phyloP scores from a whole-genome alignment of 2,329 filamentous ascomycete genomes.

The Exophiala aquamarina region DNA sequence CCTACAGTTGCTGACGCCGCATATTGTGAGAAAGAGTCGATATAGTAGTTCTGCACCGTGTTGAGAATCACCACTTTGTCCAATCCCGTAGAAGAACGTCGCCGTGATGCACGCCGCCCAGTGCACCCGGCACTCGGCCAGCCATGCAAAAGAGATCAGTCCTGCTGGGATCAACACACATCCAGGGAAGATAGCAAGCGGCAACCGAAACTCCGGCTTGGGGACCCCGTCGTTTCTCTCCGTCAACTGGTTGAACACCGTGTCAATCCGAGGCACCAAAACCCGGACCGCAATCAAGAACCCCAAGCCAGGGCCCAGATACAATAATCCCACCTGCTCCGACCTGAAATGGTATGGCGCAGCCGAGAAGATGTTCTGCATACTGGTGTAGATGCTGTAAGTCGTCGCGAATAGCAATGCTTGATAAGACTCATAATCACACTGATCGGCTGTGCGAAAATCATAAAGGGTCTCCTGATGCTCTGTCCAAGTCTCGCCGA shows the following conservation, averaged over 20 bases:
- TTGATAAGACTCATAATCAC: constrained; percentile 53
- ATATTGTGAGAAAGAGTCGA: constrained; percentile 45
- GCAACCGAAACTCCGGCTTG: constrained; percentile 55
- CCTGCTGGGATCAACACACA: constrained; percentile 41
- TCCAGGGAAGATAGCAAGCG: constrained; percentile 48
- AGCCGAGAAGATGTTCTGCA: constrained; percentile 50
- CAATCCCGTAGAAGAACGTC: constrained; percentile 50
- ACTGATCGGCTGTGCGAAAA: constrained; percentile 59
- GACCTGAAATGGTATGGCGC: constrained; percentile 53
- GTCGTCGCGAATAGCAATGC: constrained; percentile 59
- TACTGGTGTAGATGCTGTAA: constrained; percentile 61
- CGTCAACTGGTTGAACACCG: constrained; percentile 35
- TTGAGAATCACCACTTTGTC: constrained; percentile 56
- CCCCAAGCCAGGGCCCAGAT: constrained; percentile 58
- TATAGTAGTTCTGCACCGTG: constrained; percentile 49
- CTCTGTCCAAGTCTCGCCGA: constrained; percentile 33
- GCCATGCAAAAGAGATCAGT: constrained; percentile 53
- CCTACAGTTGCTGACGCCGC: constrained; percentile 50
- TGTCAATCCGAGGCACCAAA: constrained; percentile 46
- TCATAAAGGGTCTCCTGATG: constrained; percentile 54
- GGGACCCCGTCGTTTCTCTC: constrained; percentile 26
- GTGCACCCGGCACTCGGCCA: constrained; percentile 41
- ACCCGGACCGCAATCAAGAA: constrained; percentile 54
- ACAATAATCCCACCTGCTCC: constrained; percentile 58
- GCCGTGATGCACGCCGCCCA: constrained; percentile 46